These are phyloP conservation scores for Pontederia paniculata DNA, from an alignment of 176 grass and related monocot species.

Conservation along the genomic window DNA sequence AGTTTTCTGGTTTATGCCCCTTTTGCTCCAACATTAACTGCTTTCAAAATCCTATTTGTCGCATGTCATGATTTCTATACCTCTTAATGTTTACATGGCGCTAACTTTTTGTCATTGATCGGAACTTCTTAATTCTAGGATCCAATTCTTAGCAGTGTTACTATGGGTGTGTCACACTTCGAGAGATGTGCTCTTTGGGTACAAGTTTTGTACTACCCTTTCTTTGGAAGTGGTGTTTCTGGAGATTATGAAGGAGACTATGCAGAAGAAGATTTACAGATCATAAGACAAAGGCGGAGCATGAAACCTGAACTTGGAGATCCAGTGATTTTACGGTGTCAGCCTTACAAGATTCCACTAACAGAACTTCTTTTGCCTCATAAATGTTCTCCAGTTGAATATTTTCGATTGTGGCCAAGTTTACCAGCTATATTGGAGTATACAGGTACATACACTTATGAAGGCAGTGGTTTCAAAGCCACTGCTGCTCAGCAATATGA, in stretches of 20 bases:
- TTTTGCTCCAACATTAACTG: too few relatives aligned
- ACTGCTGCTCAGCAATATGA: constrained; percentile 97
- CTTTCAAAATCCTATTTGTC: too few relatives aligned
- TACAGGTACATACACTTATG: constrained; percentile 85
- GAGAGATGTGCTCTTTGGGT: constrained; percentile 95
- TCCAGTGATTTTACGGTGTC: constrained; percentile 69
- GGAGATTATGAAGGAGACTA: constrained; percentile 87
- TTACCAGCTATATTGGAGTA: constrained; percentile 87
- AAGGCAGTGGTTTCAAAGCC: constrained; percentile 97
- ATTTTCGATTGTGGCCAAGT: constrained; percentile 90
- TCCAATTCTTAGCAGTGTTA: constrained; percentile 90
- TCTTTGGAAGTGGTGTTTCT: constrained; percentile 51
- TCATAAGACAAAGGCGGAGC: constrained; percentile 54
- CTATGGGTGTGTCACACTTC: constrained; percentile 95
- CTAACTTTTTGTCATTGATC: background rate
- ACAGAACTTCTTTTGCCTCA: constrained; percentile 83
- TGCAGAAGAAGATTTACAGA: constrained; percentile 87
- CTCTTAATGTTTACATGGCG: background rate
- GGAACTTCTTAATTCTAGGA: constrained; percentile 36
- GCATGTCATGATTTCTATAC: background rate
- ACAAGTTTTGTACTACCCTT: constrained; percentile 94
- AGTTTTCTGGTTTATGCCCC: too few relatives aligned
- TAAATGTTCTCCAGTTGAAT: constrained; percentile 85
- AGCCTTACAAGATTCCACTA: constrained; percentile 90
- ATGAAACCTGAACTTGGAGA: constrained; percentile 73